Evolutionary conservation across 2,329 filamentous ascomycete species (phyloP), one percentile per base, ranked within the genome.

Genomic region (Talaromyces sp.): DNA sequence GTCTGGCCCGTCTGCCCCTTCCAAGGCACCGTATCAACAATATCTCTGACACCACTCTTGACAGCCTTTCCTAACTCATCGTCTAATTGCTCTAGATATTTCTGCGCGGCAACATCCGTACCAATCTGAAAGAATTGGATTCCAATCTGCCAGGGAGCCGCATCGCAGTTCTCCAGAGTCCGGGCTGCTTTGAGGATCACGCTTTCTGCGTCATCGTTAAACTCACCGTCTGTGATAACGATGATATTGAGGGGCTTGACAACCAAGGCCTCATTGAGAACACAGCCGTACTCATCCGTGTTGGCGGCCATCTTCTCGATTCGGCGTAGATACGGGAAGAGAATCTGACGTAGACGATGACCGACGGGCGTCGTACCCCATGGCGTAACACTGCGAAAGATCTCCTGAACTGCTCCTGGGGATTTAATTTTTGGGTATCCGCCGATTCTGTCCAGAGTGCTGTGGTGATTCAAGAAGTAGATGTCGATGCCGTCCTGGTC

Each of bases 81-180:
- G 73, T 98, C 94, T 8, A 98, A 82, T 56, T 88, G 83, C 70
- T 85, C 80, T 45, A 98, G 81, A 63, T 89, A 87, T 69, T 83
- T 78, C 1, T 83, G 82, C 0, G 93, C 94, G 0, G 77, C 80
- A 0, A 79, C 73, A 70, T 96, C 91, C 59, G 86, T 84, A 64
- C 95, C 94, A 52, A 98, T 90, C 78, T 97, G 94, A 82, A 98
- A 96, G 81, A 98, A 98, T 76, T 98, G 94, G 64, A 98, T 87
- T 39, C 94, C 94, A 9, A 97, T 82, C 80, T 98, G 95, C 82
- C 90, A 90, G 0, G 88, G 84, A 3, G 89, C 87, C 0, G 92
- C 92, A 9, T 88, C 84, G 8, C 90, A 75, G 60, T 78, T 78
- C 72, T 95, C 90, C 19, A 98, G 85, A 72, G 86, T 88, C 75